These are phyloP conservation scores for Westerdykella ornata DNA, from an alignment of 2,329 filamentous ascomycete genomes.

Conservation along the genomic window DNA sequence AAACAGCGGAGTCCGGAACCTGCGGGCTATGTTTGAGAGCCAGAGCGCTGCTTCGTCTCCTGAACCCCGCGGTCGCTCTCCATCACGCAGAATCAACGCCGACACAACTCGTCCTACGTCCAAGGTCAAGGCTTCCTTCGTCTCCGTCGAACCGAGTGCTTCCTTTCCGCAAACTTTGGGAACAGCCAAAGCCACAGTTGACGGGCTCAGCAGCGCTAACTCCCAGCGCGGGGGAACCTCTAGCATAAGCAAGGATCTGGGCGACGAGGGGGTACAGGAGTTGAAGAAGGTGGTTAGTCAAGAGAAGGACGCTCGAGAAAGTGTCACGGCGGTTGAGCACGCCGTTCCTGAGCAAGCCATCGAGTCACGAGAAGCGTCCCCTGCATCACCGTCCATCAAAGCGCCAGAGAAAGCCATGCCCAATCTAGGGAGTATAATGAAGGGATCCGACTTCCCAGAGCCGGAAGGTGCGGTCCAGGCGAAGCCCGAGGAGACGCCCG, in stretches of 20 bases:
- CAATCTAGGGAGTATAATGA: conserved; percentile 32
- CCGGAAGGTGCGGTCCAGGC: conserved; percentile 1
- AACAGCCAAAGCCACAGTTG: conserved; percentile 14
- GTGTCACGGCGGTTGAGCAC: conserved; percentile 33
- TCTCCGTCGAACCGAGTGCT: conserved; percentile 37
- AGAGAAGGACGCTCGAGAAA: conserved; percentile 37
- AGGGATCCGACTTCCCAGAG: conserved; percentile 33
- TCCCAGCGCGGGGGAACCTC: conserved; percentile 39
- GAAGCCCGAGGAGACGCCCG: conserved; percentile 3
- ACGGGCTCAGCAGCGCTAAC: conserved; percentile 22
- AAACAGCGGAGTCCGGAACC: conserved; percentile 42
- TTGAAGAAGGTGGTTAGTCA: conserved; percentile 38
- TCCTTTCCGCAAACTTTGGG: conserved; percentile 15
- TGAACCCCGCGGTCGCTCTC: conserved; percentile 42
- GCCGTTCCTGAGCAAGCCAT: conserved; percentile 41
- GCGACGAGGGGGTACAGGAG: conserved; percentile 28
- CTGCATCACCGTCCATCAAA: conserved; percentile 28
- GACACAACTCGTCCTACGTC: conserved; percentile 36
- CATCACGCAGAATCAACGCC: conserved; percentile 29
- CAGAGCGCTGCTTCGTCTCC: conserved; percentile 33
- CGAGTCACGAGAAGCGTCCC: conserved; percentile 35
- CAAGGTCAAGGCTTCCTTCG: conserved; percentile 45
- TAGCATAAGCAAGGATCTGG: conserved; percentile 34
- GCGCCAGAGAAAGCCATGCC: conserved; percentile 19
- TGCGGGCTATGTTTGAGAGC: conserved; percentile 47